phyloP scores from a whole-genome alignment of 306 rosid species.

The Nissolia schottii region DNA sequence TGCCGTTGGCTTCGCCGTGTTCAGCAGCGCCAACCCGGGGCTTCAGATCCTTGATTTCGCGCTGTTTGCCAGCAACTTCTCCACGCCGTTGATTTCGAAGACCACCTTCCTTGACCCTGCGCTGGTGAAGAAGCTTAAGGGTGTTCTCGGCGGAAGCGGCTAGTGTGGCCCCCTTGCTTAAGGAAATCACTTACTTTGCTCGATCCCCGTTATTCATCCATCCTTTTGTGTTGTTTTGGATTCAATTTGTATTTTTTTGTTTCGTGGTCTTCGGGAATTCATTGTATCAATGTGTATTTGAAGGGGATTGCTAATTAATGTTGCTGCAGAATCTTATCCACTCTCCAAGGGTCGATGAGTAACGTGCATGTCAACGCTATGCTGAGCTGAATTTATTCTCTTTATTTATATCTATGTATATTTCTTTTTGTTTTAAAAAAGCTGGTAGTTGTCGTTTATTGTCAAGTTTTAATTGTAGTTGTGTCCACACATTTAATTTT shows the following conservation, averaged over 20 bases:
- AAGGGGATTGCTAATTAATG: not conserved
- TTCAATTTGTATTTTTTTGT: not conserved
- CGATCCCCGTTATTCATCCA: not conserved
- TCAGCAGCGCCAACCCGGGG: conserved; percentile 77
- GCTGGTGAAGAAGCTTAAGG: conserved; percentile 69
- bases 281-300: conserved; percentile 12
- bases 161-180: not conserved
- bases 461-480: not conserved
- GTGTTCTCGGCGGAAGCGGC: conserved; percentile 69
- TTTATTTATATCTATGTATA: not conserved
- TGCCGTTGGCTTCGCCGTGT: conserved; percentile 41
- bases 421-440: not conserved
- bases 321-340: conserved; percentile 5
- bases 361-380: conserved; percentile 1
- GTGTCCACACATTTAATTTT: not conserved
- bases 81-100: conserved; percentile 42
- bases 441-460: conserved; percentile 8
- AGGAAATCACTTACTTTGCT: not conserved
- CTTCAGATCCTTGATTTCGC: conserved; percentile 81
- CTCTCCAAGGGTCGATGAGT: not conserved
- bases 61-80: conserved; percentile 54
- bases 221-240: conserved; percentile 18
- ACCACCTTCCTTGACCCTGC: conserved; percentile 72
- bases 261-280: not conserved
- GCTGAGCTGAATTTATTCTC: not conserved